Evolutionary conservation across 768 basidiomycete genomes (phyloP), one percentile per base, ranked within the genome.

Genomic region (Kwoniella sp.): DNA sequence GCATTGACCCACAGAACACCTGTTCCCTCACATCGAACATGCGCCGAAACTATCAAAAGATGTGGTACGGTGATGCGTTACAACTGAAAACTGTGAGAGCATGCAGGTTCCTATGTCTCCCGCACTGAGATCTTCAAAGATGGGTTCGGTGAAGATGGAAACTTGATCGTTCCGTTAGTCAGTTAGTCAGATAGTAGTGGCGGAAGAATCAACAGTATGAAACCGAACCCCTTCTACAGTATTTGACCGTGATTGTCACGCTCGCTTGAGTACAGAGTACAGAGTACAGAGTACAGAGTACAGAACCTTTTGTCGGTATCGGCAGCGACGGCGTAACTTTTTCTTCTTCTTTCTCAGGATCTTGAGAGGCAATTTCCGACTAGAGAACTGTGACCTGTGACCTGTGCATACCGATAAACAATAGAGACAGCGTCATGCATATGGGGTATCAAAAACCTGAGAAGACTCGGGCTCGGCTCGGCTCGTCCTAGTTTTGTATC

Each of bases 301-400:
- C n/a, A n/a, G n/a, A n/a, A n/a, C n/a, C n/a, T 44, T 44, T 19
- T 44, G 8, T 44, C 40, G 40, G 40, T 10, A 44, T 44, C 40
- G 40, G 40, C 40, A 44, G 40, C 40, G 40, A 44, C 40, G 40
- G 40, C 40, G 40, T 9, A 9, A 19, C 40, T 44, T 4, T 6
- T 6, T 33, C 33, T 44, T 44, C 40, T 44, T 44, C 40, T 44
- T 44, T 44, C 40, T 44, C 40, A 44, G 40, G 40, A 44, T 44
- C 40, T 6, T 5, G 33, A 33, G 10, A 44, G 40, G 40, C 40
- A 44, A 9, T 10, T 44, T 33, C 33, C 7, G 6, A 6, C 40
- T 19, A 15, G 17, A 9, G 40, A 19, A 15, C 7, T 33, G 13
- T 33, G 40, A 44, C 40, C 40, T 44, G 40, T 44, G 40, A 44